Base-by-base conservation (phyloP, 176 grass and related monocot species). In the Juncus inflexus region DNA sequence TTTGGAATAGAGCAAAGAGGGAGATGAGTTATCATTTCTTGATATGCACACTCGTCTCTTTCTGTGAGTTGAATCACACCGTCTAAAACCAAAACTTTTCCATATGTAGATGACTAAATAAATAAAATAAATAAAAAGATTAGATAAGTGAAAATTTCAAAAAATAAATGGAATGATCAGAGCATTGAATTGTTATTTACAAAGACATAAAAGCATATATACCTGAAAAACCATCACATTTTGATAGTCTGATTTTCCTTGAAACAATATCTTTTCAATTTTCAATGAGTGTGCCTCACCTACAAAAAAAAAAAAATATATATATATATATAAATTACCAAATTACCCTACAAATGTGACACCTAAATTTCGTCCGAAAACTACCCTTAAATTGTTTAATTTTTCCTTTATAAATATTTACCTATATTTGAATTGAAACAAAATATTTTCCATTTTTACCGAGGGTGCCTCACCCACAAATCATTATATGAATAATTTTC, bases 21-120 rank as follows among this genome's bases (percentile, higher is more conserved):
- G n/a, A 97, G 87, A 62, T 97, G 94, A 50, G 83, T 81, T 54
- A 97, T 97, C 94, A 97, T 97, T 70, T 97, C 88, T 74, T 92
- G 94, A 77, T 92, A 99, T 3, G 88, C 85, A 6, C 94, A 99
- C 60, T 99, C 85, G 37, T 99, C 88, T 76, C 88, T 78, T 65
- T 92, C 88, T 6, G 88, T 92, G 2, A 99, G 64, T 75, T 99
- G 94, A 69, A 99, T 92, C n/a, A 92, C 88, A 10, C 94, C 88
- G 72, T 99, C 85, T 40, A 99, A 61, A 5, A 99, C 88, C 39
- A 99, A 85, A 47, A 99, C 94, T 70, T 84, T 99, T n/a, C 94
- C 94, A 1, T 99, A 99, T 4, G 88, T 92, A 2, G 83, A 86
- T 3, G 85, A 99, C 88, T 99, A 49, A 2, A 69, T 52, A 14